Base-by-base conservation (phyloP, 2,329 filamentous ascomycete genomes). In the Parafenestella ontariensis region DNA sequence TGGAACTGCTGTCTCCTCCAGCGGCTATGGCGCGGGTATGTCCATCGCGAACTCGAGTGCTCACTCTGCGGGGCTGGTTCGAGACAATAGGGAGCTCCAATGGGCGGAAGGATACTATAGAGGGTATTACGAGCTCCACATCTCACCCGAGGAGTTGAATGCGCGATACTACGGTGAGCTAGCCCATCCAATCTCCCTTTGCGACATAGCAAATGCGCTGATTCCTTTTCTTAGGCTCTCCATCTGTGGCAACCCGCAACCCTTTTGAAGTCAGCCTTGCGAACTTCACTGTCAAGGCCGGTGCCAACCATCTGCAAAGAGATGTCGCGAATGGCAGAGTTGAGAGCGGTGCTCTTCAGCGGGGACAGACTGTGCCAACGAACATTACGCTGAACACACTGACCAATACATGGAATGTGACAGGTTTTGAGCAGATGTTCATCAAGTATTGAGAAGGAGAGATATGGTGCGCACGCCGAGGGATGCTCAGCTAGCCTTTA, bases 91-190 rank as follows among this genome's bases (percentile, higher is more conserved):
- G 1, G 86, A 88, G 70, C 76, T 91, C 49, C 85, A 89, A 65
- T 91, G 88, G 89, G 83, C 86, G 58, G 88, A 91, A 58, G 76
- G 86, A 1, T 91, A 88, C 71, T 91, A 90, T 72, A 79, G 88
- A 17, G 89, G 89, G 0, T 91, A 91, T 73, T 90, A 85, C 57
- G 82, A 88, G 66, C 76, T 91, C 44, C 79, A 82, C 37, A 77
- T 89, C 43, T 57, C 57, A 0, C 79, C 83, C 10, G 78, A 86
- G 10, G 74, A 81, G 47, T 79, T 88, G 7, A 77, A 82, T 17
- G 88, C 88, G 0, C 78, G 79, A 11, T 91, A 83, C 74, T 91
- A 85, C 61, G 88, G 85, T 62, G 72, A 79, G 85, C 62, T 72
- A 79, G 69, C 43, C 9, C 1, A 21, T 10, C 13, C 28, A 20